Evolutionary conservation across 169 alveolate species (phyloP).

Genomic region (Babesia bigemina): DNA sequence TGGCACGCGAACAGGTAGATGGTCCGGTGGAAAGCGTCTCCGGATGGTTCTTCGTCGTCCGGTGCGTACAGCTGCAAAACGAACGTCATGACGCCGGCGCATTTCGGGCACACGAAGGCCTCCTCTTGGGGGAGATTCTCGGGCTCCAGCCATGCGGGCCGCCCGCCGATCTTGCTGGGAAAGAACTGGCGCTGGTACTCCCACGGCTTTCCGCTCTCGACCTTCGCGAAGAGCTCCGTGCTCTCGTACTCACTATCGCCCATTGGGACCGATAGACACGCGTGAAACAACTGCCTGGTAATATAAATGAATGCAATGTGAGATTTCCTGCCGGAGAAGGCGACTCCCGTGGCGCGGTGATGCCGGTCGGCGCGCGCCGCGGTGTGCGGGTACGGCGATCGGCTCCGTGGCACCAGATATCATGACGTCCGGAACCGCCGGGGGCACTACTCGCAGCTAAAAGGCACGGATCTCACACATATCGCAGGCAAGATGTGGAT

Average conservation of each 20-base stretch:
- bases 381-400: not conserved
- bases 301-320: not conserved
- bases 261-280: conserved; percentile 17
- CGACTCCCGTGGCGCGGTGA: not conserved
- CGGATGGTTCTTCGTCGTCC: conserved; percentile 56
- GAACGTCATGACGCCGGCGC: conserved; percentile 72
- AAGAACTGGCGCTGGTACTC: conserved; percentile 69
- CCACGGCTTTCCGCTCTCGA: conserved; percentile 57
- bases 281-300: no score
- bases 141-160: conserved; percentile 81
- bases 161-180: conserved; percentile 79
- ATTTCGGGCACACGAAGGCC: conserved; percentile 59
- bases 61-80: conserved; percentile 79
- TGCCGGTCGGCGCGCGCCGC: not conserved
- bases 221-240: conserved; percentile 58
- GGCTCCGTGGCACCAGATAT: not conserved
- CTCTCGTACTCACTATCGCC: conserved; percentile 4
- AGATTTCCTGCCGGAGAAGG: not conserved
- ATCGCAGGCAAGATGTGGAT: conserved; percentile 83
- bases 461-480: not conserved
- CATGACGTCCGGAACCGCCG: not conserved
- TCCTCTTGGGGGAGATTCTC: conserved; percentile 64
- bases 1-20: conserved; percentile 72
- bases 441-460: no score
- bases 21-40: conserved; percentile 74